Evolutionary conservation across 371 early-diverging fungal genomes (phyloP), one percentile per base, ranked within the genome.

Genomic region (Chytridiales sp.): DNA sequence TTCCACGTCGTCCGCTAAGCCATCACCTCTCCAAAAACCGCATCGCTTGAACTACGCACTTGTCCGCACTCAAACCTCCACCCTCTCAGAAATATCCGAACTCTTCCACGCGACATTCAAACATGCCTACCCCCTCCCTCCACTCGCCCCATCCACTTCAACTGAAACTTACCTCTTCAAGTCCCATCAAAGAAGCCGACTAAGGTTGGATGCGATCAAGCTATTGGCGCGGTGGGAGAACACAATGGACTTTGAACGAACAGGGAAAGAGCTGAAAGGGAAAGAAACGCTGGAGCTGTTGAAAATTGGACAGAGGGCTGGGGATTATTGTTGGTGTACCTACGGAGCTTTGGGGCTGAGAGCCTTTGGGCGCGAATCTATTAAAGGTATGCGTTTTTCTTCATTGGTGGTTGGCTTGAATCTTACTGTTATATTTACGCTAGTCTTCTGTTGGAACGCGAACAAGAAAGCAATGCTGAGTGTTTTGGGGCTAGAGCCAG

Each of bases 171-270:
- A n/a, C n/a, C n/a, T n/a, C n/a, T n/a, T n/a, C n/a, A n/a, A n/a
- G n/a, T n/a, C n/a, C n/a, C n/a, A n/a, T n/a, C n/a, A n/a, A n/a
- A n/a, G n/a, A n/a, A n/a, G n/a, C n/a, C n/a, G n/a, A n/a, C n/a
- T n/a, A n/a, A n/a, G n/a, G n/a, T n/a, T 51, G 19, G 21, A 35
- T 6, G 51, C 51, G 15, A 5, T 51, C 4, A 30, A 31, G 27
- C 13, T 51, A 17, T 9, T 51, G 11, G 32, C 32, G 17, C 32
- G 51, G 36, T 51, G 51, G 51, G 51, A 51, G 51, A 51, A 35
- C 36, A n/a, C 35, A 38, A 30, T 13, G 31, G 35, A 51, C 8
- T 38, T 51, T 6, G 36, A 34, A 22, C 4, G 51, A 21, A 15
- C 35, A 4, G 51, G 38, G 36, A 4, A n/a, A 3, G 32, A 35